Percentiles rank a stretch among this genome's conserved stretches.
phyloP scores from a whole-genome alignment of 1,284 basidiomycete genomes.

The Puccinia coronata region DNA sequence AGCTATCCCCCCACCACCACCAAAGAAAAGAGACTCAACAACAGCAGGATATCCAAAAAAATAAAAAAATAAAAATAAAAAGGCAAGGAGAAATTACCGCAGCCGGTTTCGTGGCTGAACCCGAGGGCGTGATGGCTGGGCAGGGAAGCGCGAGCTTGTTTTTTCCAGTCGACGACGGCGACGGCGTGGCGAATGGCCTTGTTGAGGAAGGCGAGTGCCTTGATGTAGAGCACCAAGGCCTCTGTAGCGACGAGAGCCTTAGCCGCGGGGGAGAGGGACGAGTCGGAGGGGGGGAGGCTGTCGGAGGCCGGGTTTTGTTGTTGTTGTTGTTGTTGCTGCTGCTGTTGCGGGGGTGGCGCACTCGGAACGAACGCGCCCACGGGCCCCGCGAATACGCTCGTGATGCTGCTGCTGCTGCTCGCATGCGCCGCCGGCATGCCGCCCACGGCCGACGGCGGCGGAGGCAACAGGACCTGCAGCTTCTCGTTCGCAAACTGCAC shows the following conservation, averaged over 20 bases:
- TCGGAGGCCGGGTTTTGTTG: neutral
- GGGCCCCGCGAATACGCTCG: neutral
- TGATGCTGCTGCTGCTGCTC: neutral
- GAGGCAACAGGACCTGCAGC: slow-evolving; percentile 26
- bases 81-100: slow-evolving; percentile 60
- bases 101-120: slow-evolving; percentile 63
- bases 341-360: neutral
- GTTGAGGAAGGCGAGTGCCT: slow-evolving; percentile 86
- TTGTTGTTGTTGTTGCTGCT: too few species aligned
- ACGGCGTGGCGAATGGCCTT: slow-evolving; percentile 73
- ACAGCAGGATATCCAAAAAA: too few species aligned
- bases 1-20: slow-evolving; percentile 55
- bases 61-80: neutral
- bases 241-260: slow-evolving; percentile 57
- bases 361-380: slow-evolving; percentile 29
- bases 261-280: neutral
- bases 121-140: slow-evolving; percentile 50
- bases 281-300: neutral
- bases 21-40: neutral
- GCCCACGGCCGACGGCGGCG: slow-evolving; percentile 25
- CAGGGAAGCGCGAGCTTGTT: too few species aligned
- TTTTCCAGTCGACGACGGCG: slow-evolving; percentile 60
- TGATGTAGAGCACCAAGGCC: slow-evolving; percentile 87
- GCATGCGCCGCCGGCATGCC: neutral
- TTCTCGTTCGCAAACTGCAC: slow-evolving; percentile 41